Conservation (phyloP, 225 moss, liverwort and hornwort species). For the Lunularia cruciata region DNA sequence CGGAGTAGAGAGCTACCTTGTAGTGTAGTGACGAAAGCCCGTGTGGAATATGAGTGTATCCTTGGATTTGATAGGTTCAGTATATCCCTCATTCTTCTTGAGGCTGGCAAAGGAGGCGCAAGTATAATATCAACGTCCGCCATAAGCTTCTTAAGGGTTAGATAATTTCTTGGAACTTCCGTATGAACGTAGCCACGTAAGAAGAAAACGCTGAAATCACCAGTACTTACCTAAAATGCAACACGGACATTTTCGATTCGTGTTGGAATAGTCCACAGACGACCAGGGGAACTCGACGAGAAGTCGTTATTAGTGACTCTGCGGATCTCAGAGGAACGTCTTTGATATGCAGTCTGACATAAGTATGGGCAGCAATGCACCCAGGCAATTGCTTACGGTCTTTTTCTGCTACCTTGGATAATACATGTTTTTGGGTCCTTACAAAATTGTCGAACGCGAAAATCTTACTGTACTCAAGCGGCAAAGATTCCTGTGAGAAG, state of each 20-base stretch:
- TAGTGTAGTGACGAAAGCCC: constrained; percentile 76
- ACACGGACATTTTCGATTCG: constrained; percentile 91
- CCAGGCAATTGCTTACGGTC: constrained; percentile 57
- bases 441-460: constrained; percentile 89
- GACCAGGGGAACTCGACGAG: constrained; percentile 60
- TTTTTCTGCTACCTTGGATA: constrained; percentile 56
- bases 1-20: constrained; percentile 48
- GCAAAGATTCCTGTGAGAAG: constrained; percentile 73
- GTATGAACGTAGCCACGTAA: not conserved
- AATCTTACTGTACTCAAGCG: constrained; percentile 83
- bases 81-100: constrained; percentile 72
- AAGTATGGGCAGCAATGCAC: constrained; percentile 55
- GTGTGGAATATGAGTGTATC: constrained; percentile 77
- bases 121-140: too few relatives aligned
- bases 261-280: constrained; percentile 88
- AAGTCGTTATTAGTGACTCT: constrained; percentile 48
- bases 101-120: constrained; percentile 46
- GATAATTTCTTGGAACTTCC: not conserved
- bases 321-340: constrained; percentile 59
- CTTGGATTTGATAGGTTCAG: constrained; percentile 79
- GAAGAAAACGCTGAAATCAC: not conserved
- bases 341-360: constrained; percentile 74
- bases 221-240: constrained; percentile 73
- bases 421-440: constrained; percentile 77
- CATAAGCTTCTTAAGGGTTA: too few relatives aligned